Evolutionary conservation across 352 stramenopile genomes (phyloP).

Genomic region (Globisporangium polare): DNA sequence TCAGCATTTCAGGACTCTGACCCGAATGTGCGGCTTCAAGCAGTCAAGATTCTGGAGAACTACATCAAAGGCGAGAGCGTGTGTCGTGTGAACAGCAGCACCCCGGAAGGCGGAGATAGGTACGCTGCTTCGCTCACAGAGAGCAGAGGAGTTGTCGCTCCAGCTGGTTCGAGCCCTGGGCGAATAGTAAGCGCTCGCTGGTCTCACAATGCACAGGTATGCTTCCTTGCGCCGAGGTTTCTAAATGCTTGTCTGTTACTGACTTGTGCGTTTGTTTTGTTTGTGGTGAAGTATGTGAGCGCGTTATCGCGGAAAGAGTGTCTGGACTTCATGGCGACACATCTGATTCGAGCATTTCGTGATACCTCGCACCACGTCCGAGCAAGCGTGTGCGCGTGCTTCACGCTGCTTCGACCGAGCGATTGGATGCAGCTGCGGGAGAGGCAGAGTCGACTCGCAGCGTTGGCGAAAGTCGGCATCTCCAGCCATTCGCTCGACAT

Average conservation of each 20-base stretch:
- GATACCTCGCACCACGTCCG: conserved; percentile 85
- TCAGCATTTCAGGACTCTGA: conserved; percentile 81
- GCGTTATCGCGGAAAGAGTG: conserved; percentile 42
- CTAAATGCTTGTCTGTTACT: not conserved
- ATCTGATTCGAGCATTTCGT: conserved; percentile 79
- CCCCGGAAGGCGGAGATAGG: not conserved
- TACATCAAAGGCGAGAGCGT: conserved; percentile 76
- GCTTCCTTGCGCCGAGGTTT: not conserved
- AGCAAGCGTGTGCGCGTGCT: conserved; percentile 83
- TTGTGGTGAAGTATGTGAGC: conserved; percentile 3
- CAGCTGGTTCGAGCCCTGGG: conserved; percentile 2
- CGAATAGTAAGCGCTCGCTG: conserved; percentile 12
- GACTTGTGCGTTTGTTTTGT: not conserved
- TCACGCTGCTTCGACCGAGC: conserved; percentile 64
- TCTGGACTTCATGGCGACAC: conserved; percentile 72
- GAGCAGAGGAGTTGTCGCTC: not conserved
- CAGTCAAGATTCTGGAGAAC: conserved; percentile 86
- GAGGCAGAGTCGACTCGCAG: conserved; percentile 35
- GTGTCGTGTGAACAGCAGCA: conserved; percentile 4
- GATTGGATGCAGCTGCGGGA: conserved; percentile 64
- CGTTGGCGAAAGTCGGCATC: conserved; percentile 16
- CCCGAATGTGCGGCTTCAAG: conserved; percentile 81
- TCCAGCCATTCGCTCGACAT: conserved; percentile 44
- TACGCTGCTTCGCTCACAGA: not conserved
- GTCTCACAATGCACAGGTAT: conserved; percentile 19